Evolutionary conservation across 495 filamentous ascomycete species (phyloP).

Genomic region (Corynascus novoguineensis): DNA sequence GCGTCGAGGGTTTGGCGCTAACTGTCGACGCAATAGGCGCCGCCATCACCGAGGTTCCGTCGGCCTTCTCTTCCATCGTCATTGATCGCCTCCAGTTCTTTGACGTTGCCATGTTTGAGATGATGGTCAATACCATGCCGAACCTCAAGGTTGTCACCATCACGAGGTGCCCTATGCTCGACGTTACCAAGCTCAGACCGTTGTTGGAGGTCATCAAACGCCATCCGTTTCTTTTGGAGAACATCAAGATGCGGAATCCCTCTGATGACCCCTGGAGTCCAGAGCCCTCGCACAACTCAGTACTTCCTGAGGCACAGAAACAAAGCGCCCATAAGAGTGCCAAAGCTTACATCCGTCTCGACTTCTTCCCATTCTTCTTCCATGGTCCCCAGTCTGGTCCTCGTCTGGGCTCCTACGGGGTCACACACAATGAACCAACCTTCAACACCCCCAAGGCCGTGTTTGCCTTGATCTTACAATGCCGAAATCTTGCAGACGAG

Average conservation of each 20-base stretch:
- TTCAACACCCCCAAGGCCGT: constrained; percentile 26
- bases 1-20: not conserved
- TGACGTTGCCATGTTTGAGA: constrained; percentile 10
- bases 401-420: constrained; percentile 19
- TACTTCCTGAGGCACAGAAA: too few relatives aligned
- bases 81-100: constrained; percentile 24
- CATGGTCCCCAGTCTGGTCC: constrained; percentile 9
- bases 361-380: constrained; percentile 26
- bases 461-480: constrained; percentile 8
- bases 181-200: constrained; percentile 20
- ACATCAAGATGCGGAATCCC: not conserved
- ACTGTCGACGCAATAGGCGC: not conserved
- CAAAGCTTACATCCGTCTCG: constrained; percentile 13
- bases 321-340: not conserved
- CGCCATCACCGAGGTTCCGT: not conserved
- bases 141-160: constrained; percentile 23
- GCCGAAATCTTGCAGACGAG: not conserved
- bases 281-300: not conserved
- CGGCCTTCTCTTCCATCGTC: constrained; percentile 19
- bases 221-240: not conserved
- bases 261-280: not conserved
- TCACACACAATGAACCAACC: constrained; percentile 24
- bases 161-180: constrained; percentile 22
- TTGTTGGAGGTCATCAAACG: constrained; percentile 16
- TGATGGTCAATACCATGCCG: constrained; percentile 23